Evolutionary conservation across 768 basidiomycete genomes (phyloP).

Genomic region (Rhizopogon rudus): DNA sequence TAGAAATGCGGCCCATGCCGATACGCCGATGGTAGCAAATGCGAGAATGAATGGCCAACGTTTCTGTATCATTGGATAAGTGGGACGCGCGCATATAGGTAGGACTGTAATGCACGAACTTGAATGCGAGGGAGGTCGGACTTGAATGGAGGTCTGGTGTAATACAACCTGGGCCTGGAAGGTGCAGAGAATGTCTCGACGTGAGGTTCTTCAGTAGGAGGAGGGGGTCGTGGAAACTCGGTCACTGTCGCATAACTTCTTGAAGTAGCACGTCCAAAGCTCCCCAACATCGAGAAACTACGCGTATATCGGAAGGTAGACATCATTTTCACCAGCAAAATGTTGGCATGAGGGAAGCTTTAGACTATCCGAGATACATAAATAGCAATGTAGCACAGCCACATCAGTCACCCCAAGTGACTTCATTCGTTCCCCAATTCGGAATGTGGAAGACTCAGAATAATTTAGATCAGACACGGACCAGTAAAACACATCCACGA

Average conservation of each 20-base stretch:
- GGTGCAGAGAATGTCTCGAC: slow-evolving; percentile 39
- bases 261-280: slow-evolving; percentile 1
- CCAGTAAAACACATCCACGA: no score
- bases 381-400: neutral
- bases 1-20: slow-evolving; percentile 67
- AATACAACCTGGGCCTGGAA: slow-evolving; percentile 41
- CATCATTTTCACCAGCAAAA: neutral
- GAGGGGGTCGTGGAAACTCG: slow-evolving; percentile 17
- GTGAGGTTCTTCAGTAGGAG: slow-evolving; percentile 23
- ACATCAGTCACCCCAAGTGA: neutral
- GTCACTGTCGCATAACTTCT: slow-evolving; percentile 15
- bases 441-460: no score
- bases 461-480: no score
- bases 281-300: neutral
- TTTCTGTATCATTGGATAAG: slow-evolving; percentile 15
- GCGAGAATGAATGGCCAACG: slow-evolving; percentile 57
- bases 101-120: slow-evolving; percentile 17
- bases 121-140: slow-evolving; percentile 39
- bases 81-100: neutral
- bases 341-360: neutral
- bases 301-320: neutral
- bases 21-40: slow-evolving; percentile 45
- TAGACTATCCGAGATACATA: no score
- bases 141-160: slow-evolving; percentile 33
- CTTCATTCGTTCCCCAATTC: no score